These are phyloP conservation scores for Agapanthus africanus DNA, from an alignment of 106 monocot genomes.

Conservation along the genomic window DNA sequence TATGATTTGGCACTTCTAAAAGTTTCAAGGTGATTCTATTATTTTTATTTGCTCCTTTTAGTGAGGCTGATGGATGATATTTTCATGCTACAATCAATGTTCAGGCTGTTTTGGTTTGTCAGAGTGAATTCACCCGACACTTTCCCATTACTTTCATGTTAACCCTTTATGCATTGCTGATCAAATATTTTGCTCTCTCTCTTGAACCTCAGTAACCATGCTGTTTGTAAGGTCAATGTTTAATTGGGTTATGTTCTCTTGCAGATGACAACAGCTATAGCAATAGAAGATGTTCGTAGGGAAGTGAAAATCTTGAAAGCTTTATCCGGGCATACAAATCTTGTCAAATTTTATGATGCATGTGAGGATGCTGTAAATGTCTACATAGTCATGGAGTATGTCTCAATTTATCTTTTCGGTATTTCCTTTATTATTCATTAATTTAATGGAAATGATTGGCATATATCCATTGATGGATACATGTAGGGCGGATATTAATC, in stretches of 20 bases:
- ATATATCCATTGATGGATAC: too few species aligned
- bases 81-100: not conserved
- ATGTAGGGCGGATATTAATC: too few species aligned
- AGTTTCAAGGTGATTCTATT: not conserved
- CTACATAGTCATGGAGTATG: conserved; percentile 99
- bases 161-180: not conserved
- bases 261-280: conserved; percentile 78
- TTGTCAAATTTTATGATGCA: conserved; percentile 96
- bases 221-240: not conserved
- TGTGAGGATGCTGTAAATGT: conserved; percentile 95
- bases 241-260: not conserved
- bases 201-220: not conserved
- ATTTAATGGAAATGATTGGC: not conserved
- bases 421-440: conserved; percentile 9
- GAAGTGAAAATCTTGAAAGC: conserved; percentile 95
- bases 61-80: not conserved
- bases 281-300: conserved; percentile 97
- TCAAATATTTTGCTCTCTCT: not conserved
- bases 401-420: conserved; percentile 9
- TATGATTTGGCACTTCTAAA: not conserved
- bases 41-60: not conserved
- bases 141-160: not conserved
- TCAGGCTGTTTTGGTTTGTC: not conserved
- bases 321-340: conserved; percentile 69
- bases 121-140: not conserved